Evolutionary conservation across 495 filamentous ascomycete genomes (phyloP), one percentile per base, ranked within the genome.

Genomic region (Xylaria cubensis): DNA sequence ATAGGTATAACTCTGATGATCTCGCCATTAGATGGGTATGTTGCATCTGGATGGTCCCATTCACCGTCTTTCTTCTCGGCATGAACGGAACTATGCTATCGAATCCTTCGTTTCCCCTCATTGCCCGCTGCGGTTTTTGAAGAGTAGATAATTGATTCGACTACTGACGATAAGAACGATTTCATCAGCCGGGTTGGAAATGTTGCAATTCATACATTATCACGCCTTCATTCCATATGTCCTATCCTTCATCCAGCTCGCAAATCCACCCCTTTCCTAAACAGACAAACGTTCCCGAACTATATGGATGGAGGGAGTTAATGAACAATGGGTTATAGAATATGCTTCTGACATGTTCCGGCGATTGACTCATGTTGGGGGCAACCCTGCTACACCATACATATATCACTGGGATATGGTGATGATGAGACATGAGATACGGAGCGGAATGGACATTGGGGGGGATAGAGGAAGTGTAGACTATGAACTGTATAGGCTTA

Each of bases 401-500:
- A 44, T 2, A 44, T 44, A 3, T 39, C 21, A 24, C 21, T 44
- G 21, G 26, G 61, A 64, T 5, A 10, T 13, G 12, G 39, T 15
- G 26, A 44, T 61, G 17, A 61, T 61, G 58, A 61, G 12, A 26
- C 17, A 44, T 44, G 61, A 64, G 21, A 36, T 64, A 44, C 13
- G 0, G 39, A 6, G 39, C 39, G 9, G 39, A 4, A 65, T 48
- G 63, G 26, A 26, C 24, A 42, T 12, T 1, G n/a, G 10, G 48
- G 44, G 15, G 8, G 29, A n/a, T n/a, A n/a, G n/a, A n/a, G 8
- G 32, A 12, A 4, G 32, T 61, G 58, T 61, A 39, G 58, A 61
- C 19, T 39, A 41, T 9, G 34, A 46, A 32, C 32, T 17, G 46
- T n/a, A 53, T 53, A 53, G 29, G 63, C 63, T 13, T 50, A 50